Evolutionary conservation across 805 yeast genomes (phyloP).

Genomic region (Isabelozyma heimii): DNA sequence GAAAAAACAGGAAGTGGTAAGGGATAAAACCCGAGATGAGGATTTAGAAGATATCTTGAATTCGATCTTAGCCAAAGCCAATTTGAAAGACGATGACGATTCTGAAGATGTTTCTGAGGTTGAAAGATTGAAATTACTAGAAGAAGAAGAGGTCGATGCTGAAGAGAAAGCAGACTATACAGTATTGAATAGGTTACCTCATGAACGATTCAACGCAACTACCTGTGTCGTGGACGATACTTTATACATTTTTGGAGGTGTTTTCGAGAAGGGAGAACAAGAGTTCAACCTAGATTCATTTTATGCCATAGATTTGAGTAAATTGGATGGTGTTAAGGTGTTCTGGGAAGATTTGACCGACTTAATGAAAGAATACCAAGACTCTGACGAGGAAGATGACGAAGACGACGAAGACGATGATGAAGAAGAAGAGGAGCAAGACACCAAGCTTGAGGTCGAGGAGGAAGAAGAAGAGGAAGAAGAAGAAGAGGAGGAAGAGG

Average conservation of each 20-base stretch:
- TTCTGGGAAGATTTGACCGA: slow-evolving; percentile 85
- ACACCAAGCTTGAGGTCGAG: slow-evolving; percentile 36
- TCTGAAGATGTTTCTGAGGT: slow-evolving; percentile 37
- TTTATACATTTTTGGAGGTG: slow-evolving; percentile 84
- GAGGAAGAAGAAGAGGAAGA: slow-evolving; percentile 63
- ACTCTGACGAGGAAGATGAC: slow-evolving; percentile 64
- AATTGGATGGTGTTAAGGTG: slow-evolving; percentile 81
- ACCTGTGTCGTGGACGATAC: slow-evolving; percentile 83
- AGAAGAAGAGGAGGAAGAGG: slow-evolving; percentile 61
- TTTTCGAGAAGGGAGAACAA: slow-evolving; percentile 83
- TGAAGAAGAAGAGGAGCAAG: slow-evolving; percentile 43
- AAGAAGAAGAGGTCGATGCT: slow-evolving; percentile 41
- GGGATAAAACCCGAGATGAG: slow-evolving; percentile 61
- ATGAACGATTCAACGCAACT: slow-evolving; percentile 82
- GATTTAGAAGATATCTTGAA: slow-evolving; percentile 82
- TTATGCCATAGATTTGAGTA: slow-evolving; percentile 81
- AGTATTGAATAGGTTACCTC: slow-evolving; percentile 66
- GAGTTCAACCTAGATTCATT: slow-evolving; percentile 83
- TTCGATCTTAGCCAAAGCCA: slow-evolving; percentile 69
- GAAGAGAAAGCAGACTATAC: slow-evolving; percentile 49
- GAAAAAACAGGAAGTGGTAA: slow-evolving; percentile 37
- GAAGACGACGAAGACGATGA: slow-evolving; percentile 61
- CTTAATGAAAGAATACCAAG: slow-evolving; percentile 48
- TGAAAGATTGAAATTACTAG: slow-evolving; percentile 31
- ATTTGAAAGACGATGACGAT: slow-evolving; percentile 55